These are phyloP conservation scores for Pythium monospermum DNA, from an alignment of 352 stramenopile species.

Conservation along the genomic window DNA sequence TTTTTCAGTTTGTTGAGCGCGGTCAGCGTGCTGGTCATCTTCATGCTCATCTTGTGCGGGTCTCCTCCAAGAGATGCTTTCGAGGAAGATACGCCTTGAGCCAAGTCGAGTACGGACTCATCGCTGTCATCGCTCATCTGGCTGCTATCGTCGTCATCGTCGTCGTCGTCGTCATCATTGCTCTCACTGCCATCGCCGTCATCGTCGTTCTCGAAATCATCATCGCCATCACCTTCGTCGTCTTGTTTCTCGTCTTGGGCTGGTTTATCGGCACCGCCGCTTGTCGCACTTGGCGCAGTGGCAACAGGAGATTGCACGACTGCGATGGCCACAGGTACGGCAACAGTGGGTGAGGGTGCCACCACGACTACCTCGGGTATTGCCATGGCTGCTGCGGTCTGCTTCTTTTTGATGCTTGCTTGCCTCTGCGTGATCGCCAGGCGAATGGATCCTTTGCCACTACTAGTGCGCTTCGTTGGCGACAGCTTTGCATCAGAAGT, in stretches of 20 bases:
- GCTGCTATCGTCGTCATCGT: conserved; percentile 13
- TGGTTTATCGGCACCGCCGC: too few species aligned
- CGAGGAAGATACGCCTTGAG: too few species aligned
- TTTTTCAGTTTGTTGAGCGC: conserved; percentile 66
- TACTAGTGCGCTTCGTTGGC: conserved; percentile 5
- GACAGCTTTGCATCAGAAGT: neutral
- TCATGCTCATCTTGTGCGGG: conserved; percentile 14
- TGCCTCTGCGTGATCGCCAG: conserved; percentile 9
- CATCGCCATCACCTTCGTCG: neutral
- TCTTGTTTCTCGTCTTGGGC: neutral
- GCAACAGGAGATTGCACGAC: too few species aligned
- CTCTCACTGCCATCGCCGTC: conserved; percentile 1
- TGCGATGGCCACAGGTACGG: too few species aligned
- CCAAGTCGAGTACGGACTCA: conserved; percentile 18
- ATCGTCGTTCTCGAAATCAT: neutral
- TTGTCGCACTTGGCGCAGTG: too few species aligned
- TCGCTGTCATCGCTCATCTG: conserved; percentile 15
- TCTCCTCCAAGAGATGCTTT: too few species aligned
- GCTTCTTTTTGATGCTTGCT: conserved; percentile 13
- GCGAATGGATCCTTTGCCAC: conserved; percentile 10
- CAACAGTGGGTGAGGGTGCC: too few species aligned
- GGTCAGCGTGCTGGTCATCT: conserved; percentile 53
- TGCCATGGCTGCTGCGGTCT: neutral
- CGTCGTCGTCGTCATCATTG: conserved; percentile 11
- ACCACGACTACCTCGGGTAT: neutral